Base-by-base conservation (phyloP, 2,329 filamentous ascomycete genomes). In the Xylariaceae sp. region DNA sequence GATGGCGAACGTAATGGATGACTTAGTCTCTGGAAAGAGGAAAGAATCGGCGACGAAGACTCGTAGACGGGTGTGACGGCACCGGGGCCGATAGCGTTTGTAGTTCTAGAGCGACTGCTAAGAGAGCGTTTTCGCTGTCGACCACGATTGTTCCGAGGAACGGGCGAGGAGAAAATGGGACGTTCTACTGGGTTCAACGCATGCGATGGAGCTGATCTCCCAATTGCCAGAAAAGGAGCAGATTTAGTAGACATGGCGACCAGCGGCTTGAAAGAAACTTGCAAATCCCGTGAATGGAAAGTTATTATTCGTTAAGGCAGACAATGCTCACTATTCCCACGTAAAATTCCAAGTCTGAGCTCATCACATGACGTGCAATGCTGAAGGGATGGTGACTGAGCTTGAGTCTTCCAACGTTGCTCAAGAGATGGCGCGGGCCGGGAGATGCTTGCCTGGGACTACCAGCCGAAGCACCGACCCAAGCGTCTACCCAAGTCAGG, bases 21-120 rank as follows among this genome's bases (percentile, higher is more conserved):
- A 15, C 61, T 55, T 19, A 57, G 56, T 54, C 61, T 66, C 44
- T 66, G 43, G 48, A 51, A 56, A 34, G 62, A 62, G 8, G 55
- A 30, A 39, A 62, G 61, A 19, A 65, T 54, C 12, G 58, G 60
- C 32, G 66, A 61, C 15, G 66, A 68, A 44, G 63, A 65, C 8
- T 47, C 47, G 56, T 57, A 59, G 7, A 58, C 44, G 4, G 51
- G 56, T 36, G 51, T 55, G 22, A 40, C 30, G n/a, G 48, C 40
- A 49, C 49, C 55, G 5, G 59, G 48, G 8, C 19, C 46, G 44
- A 47, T 40, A 50, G 48, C 56, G 43, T 51, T 58, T 29, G 54
- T 55, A 43, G 40, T 51, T 43, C 57, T 54, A 15, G 52, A 47
- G 15, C 41, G 45, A 6, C 49, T 22, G 32, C 53, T 58, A 41